phyloP scores from a whole-genome alignment of 129 eudicot species.

The Flaveria brownii region DNA sequence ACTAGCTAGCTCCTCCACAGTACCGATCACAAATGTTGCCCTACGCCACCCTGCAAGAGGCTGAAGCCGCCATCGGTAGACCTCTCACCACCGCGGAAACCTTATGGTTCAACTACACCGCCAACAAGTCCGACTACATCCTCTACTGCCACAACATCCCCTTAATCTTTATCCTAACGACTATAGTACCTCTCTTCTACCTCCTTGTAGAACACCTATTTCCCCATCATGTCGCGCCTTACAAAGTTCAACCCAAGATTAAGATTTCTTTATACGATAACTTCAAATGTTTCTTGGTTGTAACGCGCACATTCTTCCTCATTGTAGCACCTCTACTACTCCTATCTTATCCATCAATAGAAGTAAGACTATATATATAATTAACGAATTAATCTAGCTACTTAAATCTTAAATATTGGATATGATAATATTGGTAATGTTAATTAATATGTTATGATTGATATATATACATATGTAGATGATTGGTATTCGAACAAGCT shows the following conservation, averaged over 20 bases:
- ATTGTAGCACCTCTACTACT: background rate
- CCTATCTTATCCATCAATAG: slow-evolving; percentile 1
- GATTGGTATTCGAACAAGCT: slow-evolving; percentile 58
- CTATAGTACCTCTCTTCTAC: slow-evolving; percentile 21
- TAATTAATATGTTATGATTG: background rate
- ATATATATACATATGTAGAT: background rate
- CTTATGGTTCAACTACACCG: slow-evolving; percentile 14
- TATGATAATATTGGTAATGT: too few species aligned
- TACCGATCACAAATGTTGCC: slow-evolving; percentile 2
- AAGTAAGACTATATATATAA: background rate
- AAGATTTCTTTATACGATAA: background rate
- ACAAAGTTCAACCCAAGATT: slow-evolving; percentile 21
- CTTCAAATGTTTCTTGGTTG: background rate
- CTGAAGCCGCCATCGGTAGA: slow-evolving; percentile 9
- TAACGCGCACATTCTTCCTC: slow-evolving; percentile 5
- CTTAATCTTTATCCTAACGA: background rate
- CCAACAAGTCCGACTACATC: slow-evolving; percentile 9
- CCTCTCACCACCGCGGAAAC: slow-evolving; percentile 5
- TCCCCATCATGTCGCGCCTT: background rate
- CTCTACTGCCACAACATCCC: slow-evolving; percentile 20
- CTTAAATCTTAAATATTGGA: too few species aligned
- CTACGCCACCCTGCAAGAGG: slow-evolving; percentile 11
- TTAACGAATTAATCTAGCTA: too few species aligned
- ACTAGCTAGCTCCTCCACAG: background rate
- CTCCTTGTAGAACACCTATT: background rate